Evolutionary conservation across 495 filamentous ascomycete species (phyloP).

Genomic region (Podospora tetraspora): DNA sequence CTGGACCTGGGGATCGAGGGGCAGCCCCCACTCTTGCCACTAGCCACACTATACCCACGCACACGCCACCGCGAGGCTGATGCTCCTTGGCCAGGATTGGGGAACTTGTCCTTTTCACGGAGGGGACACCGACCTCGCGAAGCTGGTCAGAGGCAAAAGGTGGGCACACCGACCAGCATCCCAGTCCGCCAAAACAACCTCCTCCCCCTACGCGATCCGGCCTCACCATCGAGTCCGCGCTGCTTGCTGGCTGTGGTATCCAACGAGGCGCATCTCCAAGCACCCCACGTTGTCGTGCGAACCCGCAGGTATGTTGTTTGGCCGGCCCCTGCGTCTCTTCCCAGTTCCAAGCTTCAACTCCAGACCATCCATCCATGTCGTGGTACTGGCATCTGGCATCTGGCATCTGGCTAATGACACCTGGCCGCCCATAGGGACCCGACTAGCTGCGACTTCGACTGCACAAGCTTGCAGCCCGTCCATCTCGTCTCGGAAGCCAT

Average conservation of each 20-base stretch:
- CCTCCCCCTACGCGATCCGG: conserved; percentile 1
- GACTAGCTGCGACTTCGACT: background rate
- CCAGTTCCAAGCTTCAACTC: conserved; percentile 5
- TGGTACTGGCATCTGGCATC: background rate
- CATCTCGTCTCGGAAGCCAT: background rate
- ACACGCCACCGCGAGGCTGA: conserved; percentile 16
- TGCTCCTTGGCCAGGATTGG: conserved; percentile 7
- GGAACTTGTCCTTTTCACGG: conserved; percentile 34
- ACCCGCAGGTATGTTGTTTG: background rate
- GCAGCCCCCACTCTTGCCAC: background rate
- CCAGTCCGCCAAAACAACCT: conserved; percentile 4
- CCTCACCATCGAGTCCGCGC: background rate
- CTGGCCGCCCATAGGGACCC: conserved; percentile 16
- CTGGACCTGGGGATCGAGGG: background rate
- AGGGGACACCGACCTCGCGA: conserved; percentile 23
- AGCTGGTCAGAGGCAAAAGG: conserved; percentile 19
- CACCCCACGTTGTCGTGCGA: background rate
- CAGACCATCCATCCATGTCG: background rate
- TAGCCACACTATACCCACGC: conserved; percentile 12
- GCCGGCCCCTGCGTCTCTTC: background rate
- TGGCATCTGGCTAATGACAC: conserved; percentile 26
- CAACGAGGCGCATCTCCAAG: background rate
- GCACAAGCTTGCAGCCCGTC: background rate
- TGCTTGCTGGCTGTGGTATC: conserved; percentile 1
- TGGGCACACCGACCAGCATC: conserved; percentile 14